These are phyloP conservation scores for Venturia carpophila DNA, from an alignment of 2,329 filamentous ascomycete species.

Conservation along the genomic window DNA sequence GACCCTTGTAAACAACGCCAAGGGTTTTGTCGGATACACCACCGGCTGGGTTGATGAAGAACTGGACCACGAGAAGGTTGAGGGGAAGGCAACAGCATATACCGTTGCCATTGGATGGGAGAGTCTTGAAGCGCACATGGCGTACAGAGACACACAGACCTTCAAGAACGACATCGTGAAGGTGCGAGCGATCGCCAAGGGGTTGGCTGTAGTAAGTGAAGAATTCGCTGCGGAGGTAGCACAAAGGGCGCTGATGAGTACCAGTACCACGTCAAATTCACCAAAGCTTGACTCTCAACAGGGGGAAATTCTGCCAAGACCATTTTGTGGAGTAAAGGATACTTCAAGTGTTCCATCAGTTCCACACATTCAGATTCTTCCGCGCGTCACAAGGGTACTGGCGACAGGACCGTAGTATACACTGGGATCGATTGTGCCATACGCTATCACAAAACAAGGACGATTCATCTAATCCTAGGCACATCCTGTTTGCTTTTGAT, in stretches of 20 bases:
- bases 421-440: neutral
- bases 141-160: slow-evolving; percentile 37
- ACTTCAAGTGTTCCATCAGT: neutral
- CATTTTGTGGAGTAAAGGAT: no score
- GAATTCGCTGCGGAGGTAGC: no score
- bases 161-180: slow-evolving; percentile 37
- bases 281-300: neutral
- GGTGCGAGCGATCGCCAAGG: slow-evolving; percentile 37
- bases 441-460: neutral
- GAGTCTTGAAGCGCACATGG: slow-evolving; percentile 42
- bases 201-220: slow-evolving; percentile 33
- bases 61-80: slow-evolving; percentile 21
- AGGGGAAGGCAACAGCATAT: slow-evolving; percentile 35
- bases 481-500: neutral
- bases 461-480: neutral
- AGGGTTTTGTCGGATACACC: slow-evolving; percentile 25
- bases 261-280: slow-evolving; percentile 12
- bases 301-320: no score
- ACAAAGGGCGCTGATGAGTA: neutral
- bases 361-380: no score
- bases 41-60: slow-evolving; percentile 33
- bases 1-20: slow-evolving; percentile 27
- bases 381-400: neutral
- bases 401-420: neutral
- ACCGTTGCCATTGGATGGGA: slow-evolving; percentile 45